Evolutionary conservation across 2,329 filamentous ascomycete genomes (phyloP), one percentile per base, ranked within the genome.

Genomic region (Penicillium digitatum): DNA sequence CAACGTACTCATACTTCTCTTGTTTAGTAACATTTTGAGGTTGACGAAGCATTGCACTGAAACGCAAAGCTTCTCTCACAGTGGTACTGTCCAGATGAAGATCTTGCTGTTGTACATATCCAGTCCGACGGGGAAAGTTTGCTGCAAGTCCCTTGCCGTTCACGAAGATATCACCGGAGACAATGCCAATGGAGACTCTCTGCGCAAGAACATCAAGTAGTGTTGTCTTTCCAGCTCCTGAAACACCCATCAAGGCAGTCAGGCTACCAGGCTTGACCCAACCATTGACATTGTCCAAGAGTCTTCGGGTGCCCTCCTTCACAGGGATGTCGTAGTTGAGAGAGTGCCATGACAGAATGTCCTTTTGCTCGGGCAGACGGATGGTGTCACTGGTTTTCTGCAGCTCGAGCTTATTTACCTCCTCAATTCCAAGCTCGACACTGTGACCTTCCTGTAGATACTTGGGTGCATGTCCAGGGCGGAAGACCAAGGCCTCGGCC

Each of bases 11-110:
- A 12, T 90, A 75, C 78, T 95, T 95, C 68, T 95, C 90, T 11
- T 80, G 73, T 10, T 78, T 79, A 1, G 89, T 78, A 9, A 89
- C 81, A 29, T 85, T 78, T 40, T 81, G 82, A 1, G 91, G 89
- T 66, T 95, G 91, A 48, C 91, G 87, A n/a, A 96, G 84, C 24
- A 92, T 73, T 12, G 91, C 91, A 63, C 85, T 89, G 74, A 96
- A 96, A 62, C 84, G 84, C 24, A 96, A 80, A 5, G 90, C 89
- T 72, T 95, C 91, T 53, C 91, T 86, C 38, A 95, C 90, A 2
- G 91, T 95, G 0, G 87, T 85, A 0, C 90, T 94, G 35, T 86
- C 80, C 27, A 94, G 78, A 69, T 95, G 91, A 8, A 96, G 79
- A 81, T 88, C 84, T 68, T 87, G 83, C 54, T 87, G 84, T 60